These are phyloP conservation scores for Pichia sp. DNA, from an alignment of 1,139 yeast genomes.

Conservation along the genomic window DNA sequence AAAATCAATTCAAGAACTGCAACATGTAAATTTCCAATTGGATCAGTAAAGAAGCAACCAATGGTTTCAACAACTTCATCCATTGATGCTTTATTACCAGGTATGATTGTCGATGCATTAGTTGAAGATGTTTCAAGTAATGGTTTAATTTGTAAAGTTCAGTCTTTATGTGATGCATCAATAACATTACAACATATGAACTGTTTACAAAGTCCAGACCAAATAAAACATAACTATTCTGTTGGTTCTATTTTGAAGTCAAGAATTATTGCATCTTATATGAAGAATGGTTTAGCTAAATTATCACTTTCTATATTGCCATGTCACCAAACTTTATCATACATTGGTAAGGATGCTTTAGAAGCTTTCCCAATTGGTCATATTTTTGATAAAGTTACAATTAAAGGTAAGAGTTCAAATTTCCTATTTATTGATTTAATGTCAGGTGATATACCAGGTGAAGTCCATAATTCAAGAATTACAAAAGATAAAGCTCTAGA, in stretches of 20 bases:
- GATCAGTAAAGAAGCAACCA: conserved; percentile 36
- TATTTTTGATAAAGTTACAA: conserved; percentile 50
- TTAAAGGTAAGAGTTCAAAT: conserved; percentile 51
- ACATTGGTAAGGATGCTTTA: conserved; percentile 34
- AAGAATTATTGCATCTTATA: conserved; percentile 58
- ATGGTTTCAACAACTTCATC: conserved; percentile 54
- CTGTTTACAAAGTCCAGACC: conserved; percentile 40
- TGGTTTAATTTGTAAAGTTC: conserved; percentile 57
- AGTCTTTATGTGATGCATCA: conserved; percentile 71
- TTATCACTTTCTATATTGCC: conserved; percentile 61
- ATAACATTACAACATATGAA: conserved; percentile 54
- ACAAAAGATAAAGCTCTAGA: conserved; percentile 46
- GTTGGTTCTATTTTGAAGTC: conserved; percentile 64
- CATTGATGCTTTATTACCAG: conserved; percentile 77
- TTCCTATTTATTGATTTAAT: conserved; percentile 56
- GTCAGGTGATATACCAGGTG: conserved; percentile 50
- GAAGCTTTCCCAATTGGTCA: conserved; percentile 79
- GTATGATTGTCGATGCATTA: conserved; percentile 69
- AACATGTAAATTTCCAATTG: conserved; percentile 42
- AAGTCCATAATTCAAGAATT: conserved; percentile 67
- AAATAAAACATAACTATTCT: conserved; percentile 55
- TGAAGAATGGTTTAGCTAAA: conserved; percentile 51
- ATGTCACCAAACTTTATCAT: conserved; percentile 37
- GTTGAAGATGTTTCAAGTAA: conserved; percentile 52
- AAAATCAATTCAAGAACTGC: conserved; percentile 53